These are phyloP conservation scores for Botryotinia calthae DNA, from an alignment of 2,329 filamentous ascomycete species.

Conservation along the genomic window DNA sequence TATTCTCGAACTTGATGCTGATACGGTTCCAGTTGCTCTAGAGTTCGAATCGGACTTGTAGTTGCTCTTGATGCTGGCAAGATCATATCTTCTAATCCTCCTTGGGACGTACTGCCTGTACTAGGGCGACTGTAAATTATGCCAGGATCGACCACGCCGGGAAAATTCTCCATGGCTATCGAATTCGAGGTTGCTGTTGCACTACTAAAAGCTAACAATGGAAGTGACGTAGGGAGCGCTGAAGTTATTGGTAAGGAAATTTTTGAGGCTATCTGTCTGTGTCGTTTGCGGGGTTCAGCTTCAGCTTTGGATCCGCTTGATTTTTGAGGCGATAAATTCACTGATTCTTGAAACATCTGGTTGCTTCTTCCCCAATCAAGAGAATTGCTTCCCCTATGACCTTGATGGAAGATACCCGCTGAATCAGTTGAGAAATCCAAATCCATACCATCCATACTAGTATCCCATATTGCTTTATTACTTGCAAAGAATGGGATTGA, in stretches of 20 bases:
- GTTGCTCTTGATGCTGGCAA: conserved; percentile 33
- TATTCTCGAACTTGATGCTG: conserved; percentile 38
- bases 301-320: conserved; percentile 20
- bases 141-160: conserved; percentile 56
- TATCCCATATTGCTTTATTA: conserved; percentile 53
- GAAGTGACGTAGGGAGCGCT: conserved; percentile 44
- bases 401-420: conserved; percentile 34
- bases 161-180: conserved; percentile 49
- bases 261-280: conserved; percentile 49
- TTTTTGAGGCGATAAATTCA: conserved; percentile 27
- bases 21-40: conserved; percentile 34
- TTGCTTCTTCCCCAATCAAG: conserved; percentile 57
- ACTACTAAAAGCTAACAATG: conserved; percentile 43
- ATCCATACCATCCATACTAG: conserved; percentile 55
- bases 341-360: conserved; percentile 53
- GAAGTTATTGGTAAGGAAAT: conserved; percentile 25
- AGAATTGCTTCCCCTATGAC: conserved; percentile 49
- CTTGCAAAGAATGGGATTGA: conserved; percentile 47
- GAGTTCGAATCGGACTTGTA: conserved; percentile 32
- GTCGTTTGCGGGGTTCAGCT: conserved; percentile 41
- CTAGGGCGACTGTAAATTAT: conserved; percentile 52
- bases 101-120: conserved; percentile 25
- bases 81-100: conserved; percentile 30
- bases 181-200: conserved; percentile 47
- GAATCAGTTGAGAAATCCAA: conserved; percentile 53